phyloP scores from a whole-genome alignment of 345 rosid genomes.

The Garcia nutans region DNA sequence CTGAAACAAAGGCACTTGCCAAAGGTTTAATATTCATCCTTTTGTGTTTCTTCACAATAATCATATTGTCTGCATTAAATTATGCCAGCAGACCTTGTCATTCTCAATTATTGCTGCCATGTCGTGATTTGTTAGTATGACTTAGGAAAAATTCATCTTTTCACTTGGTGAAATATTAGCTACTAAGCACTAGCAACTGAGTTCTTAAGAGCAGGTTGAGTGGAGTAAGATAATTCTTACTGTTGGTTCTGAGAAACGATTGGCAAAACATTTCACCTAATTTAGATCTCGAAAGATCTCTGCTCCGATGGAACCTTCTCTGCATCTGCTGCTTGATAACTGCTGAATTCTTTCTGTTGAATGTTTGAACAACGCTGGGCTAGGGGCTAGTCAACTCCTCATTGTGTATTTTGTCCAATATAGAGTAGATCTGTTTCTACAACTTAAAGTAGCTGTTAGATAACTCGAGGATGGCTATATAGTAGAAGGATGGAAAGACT shows the following conservation, averaged over 20 bases:
- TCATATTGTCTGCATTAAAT: conserved; percentile 12
- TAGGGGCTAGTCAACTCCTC: background rate
- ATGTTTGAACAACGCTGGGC: background rate
- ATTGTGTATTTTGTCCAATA: too few relatives aligned
- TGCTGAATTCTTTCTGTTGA: background rate
- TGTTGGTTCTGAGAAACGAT: background rate
- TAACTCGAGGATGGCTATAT: background rate
- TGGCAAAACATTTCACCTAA: background rate
- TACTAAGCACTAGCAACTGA: background rate
- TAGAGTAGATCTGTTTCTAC: background rate
- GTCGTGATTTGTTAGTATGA: background rate
- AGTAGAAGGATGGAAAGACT: background rate
- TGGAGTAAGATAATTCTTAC: background rate
- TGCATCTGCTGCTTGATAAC: background rate
- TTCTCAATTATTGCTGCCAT: background rate
- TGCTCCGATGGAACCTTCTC: background rate
- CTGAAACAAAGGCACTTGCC: conserved; percentile 85
- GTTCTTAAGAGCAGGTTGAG: background rate
- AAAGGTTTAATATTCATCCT: conserved; percentile 50
- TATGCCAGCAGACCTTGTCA: background rate
- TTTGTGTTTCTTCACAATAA: background rate
- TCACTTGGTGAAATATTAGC: background rate
- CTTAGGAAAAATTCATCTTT: background rate
- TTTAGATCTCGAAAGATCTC: too few relatives aligned
- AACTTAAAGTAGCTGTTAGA: too few relatives aligned